Conservation (phyloP, 106 monocot species). For the Iris macrosiphon region DNA sequence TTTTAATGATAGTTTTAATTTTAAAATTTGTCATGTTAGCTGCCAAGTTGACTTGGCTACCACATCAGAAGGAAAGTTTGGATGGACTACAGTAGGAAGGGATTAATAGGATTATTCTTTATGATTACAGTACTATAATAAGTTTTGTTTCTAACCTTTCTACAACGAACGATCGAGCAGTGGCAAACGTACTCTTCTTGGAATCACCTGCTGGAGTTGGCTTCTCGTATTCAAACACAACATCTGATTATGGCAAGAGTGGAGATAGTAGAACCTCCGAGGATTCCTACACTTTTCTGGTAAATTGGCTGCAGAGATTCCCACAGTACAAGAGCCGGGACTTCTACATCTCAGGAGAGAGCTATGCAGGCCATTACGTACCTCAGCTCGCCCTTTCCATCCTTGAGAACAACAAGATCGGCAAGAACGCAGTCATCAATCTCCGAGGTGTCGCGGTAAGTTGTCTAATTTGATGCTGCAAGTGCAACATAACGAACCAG, state of each 20-base stretch:
- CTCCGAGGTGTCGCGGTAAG: constrained; percentile 37
- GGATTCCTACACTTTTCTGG: constrained; percentile 27
- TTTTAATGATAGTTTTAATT: too few species aligned
- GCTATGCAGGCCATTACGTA: constrained; percentile 46
- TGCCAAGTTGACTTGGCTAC: too few species aligned
- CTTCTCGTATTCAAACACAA: constrained; percentile 43
- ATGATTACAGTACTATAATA: too few species aligned
- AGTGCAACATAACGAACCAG: background rate
- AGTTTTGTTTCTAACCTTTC: too few species aligned
- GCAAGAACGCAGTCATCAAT: constrained; percentile 16
- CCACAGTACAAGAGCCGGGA: constrained; percentile 34
- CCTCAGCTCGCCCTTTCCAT: constrained; percentile 43
- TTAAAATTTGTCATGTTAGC: too few species aligned
- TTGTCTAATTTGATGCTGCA: too few species aligned
- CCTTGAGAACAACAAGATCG: constrained; percentile 10
- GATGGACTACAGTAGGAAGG: too few species aligned
- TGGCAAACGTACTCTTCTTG: constrained; percentile 46
- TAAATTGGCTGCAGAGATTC: constrained; percentile 45
- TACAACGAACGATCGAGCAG: too few species aligned
- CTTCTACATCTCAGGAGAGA: constrained; percentile 53
- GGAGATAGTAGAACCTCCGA: constrained; percentile 27
- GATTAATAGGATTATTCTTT: too few species aligned
- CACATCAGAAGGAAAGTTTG: too few species aligned
- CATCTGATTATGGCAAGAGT: constrained; percentile 12
- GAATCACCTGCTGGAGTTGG: constrained; percentile 53